A percentile compares a stretch with the other conserved stretches of the same genome.
These are phyloP conservation scores for Globisporangium carolinianum DNA, from an alignment of 352 stramenopile genomes.

Conservation along the genomic window DNA sequence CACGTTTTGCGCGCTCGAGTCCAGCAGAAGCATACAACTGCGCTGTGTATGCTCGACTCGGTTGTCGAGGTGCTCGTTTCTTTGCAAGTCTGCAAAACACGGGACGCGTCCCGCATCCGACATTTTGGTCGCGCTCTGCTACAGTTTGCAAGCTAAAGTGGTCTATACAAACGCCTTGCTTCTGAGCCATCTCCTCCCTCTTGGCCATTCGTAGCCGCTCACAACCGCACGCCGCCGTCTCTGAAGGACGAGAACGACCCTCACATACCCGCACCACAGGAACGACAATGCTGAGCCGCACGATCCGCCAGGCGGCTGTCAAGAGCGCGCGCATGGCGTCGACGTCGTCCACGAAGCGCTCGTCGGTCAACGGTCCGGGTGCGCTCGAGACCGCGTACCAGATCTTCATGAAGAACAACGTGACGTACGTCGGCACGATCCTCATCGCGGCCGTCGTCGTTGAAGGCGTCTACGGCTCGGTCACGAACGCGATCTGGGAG, in stretches of 20 bases:
- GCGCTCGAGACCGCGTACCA: constrained; percentile 58
- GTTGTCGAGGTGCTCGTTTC: too few species aligned
- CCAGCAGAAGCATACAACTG: too few species aligned
- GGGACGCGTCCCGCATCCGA: too few species aligned
- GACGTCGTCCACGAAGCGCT: constrained; percentile 40
- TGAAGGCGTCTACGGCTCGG: constrained; percentile 66
- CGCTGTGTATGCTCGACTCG: too few species aligned
- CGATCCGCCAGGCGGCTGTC: constrained; percentile 35
- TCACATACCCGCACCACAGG: not conserved
- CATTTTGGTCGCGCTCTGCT: not conserved
- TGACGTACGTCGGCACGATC: constrained; percentile 76
- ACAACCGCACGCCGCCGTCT: too few species aligned
- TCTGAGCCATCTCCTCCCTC: not conserved
- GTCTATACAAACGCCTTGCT: too few species aligned
- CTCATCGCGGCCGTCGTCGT: constrained; percentile 58
- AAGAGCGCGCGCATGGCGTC: constrained; percentile 40
- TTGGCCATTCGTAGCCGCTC: not conserved
- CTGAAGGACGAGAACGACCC: constrained; percentile 1
- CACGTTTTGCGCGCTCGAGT: not conserved
- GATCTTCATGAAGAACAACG: constrained; percentile 77
- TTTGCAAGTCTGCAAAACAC: too few species aligned
- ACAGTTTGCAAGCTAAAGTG: not conserved
- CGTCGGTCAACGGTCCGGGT: constrained; percentile 73
- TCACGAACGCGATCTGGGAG: constrained; percentile 77
- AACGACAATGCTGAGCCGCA: constrained; percentile 44